These are phyloP conservation scores for Brassica cretica DNA, from an alignment of 345 rosid genomes.

Conservation along the genomic window DNA sequence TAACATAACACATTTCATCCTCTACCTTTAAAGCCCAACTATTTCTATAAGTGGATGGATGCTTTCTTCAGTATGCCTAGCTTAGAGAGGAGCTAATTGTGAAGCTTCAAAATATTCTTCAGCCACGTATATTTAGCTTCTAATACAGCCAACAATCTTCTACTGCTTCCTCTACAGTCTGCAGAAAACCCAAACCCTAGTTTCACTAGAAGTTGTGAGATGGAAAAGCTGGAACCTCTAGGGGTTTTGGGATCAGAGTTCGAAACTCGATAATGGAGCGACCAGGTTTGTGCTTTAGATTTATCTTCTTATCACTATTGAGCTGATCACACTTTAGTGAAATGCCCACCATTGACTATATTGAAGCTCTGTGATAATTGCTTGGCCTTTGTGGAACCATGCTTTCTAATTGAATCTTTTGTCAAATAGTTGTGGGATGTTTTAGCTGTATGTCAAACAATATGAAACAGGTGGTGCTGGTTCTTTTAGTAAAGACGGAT, in stretches of 20 bases:
- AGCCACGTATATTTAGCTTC: background rate
- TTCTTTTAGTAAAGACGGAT: slow-evolving; percentile 2
- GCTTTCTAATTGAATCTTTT: slow-evolving; percentile 6
- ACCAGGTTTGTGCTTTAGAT: background rate
- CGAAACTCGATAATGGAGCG: background rate
- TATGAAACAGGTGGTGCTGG: slow-evolving; percentile 26
- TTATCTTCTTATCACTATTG: no score
- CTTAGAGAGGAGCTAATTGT: slow-evolving; percentile 17
- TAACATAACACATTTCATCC: no score
- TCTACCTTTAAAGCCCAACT: no score
- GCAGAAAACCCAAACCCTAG: no score
- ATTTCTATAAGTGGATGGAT: no score
- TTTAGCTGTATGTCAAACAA: slow-evolving; percentile 10
- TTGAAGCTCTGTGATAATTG: background rate
- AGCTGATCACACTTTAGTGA: no score
- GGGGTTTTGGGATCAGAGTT: background rate
- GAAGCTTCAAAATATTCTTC: slow-evolving; percentile 30
- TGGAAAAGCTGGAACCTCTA: background rate
- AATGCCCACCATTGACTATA: no score
- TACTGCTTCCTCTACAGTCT: no score
- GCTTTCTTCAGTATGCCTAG: no score
- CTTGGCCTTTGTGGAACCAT: background rate
- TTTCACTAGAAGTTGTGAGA: slow-evolving; percentile 21
- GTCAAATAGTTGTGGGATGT: slow-evolving; percentile 10
- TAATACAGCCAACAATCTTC: background rate